Base-by-base conservation (phyloP, 2,329 filamentous ascomycete species). In the Aspergillus brasiliensis region DNA sequence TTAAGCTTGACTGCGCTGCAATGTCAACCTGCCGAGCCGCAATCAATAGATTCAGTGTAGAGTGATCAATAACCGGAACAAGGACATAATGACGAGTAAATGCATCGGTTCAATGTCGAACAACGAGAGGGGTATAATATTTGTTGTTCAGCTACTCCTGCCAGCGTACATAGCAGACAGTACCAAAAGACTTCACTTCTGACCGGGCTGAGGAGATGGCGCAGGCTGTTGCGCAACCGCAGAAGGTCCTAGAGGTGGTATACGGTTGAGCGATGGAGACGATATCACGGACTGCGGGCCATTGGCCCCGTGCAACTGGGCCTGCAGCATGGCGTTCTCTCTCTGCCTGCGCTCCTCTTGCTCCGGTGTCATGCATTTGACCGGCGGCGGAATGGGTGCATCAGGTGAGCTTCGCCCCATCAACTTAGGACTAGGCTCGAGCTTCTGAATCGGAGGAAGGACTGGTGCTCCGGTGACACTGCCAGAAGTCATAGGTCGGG, bases 321-420 rank as follows among this genome's bases (percentile, higher is more conserved):
- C 51, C 44, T 71, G 64, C 15, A 68, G 65, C 46, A 72, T 60
- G 5, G 74, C 74, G 60, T 76, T 73, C 63, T 78, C 76, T 51
- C 72, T 64, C 53, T 75, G 73, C 10, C 75, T 69, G 21, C 75
- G 74, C 59, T 77, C 75, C 63, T 78, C 76, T 56, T 78, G 76
- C 59, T 78, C 76, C 1, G 75, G 76, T 3, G 75, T 77, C 77
- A 79, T 79, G 60, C 69, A 75, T 59, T 79, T 79, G 21, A 78
- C 71, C 1, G 77, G 77, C 1, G 75, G 69, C 6, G 75, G 76
- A 54, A 79, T 75, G 1, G 77, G 77, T 8, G 75, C 75, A 59
- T 79, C 77, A 2, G 75, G 73, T 3, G 77, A 79, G 54, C 74
- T 75, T 27, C 76, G 69, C 2, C 77, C 76, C 77, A 79, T 79